Evolutionary conservation across 345 rosid genomes (phyloP).

Genomic region (Euphorbia pulcherrima): DNA sequence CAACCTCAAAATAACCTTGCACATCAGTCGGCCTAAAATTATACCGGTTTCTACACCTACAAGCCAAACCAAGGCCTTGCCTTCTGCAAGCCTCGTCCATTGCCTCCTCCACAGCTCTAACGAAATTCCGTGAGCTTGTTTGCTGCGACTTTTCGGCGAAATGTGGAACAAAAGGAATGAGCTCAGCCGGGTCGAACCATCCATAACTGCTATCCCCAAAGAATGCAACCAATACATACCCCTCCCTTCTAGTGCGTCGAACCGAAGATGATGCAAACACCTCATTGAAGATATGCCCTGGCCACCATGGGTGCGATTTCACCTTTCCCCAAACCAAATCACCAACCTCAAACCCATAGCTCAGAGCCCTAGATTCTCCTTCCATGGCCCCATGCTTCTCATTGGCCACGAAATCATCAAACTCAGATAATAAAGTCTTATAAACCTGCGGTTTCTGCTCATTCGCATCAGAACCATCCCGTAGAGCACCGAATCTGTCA

Average conservation of each 20-base stretch:
- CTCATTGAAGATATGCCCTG: conserved; percentile 94
- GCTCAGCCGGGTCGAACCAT: conserved; percentile 99
- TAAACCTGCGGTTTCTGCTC: conserved; percentile 31
- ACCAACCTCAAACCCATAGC: conserved; percentile 81
- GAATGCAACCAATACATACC: conserved; percentile 86
- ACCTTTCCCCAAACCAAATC: conserved; percentile 99
- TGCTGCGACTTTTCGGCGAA: conserved; percentile 69
- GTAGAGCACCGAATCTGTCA: conserved; percentile 21
- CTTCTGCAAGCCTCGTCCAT: conserved; percentile 80
- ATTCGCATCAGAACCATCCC: conserved; percentile 9
- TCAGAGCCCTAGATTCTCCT: conserved; percentile 66
- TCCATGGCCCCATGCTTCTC: conserved; percentile 49
- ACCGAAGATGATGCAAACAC: conserved; percentile 77
- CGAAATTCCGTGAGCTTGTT: conserved; percentile 58
- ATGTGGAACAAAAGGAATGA: conserved; percentile 68
- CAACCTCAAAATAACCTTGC: conserved; percentile 72
- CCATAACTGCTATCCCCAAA: conserved; percentile 99
- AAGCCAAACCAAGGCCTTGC: conserved; percentile 69
- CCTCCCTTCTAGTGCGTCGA: conserved; percentile 74
- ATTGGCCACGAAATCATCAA: conserved; percentile 85
- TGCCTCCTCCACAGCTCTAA: conserved; percentile 92
- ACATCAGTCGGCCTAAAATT: conserved; percentile 65
- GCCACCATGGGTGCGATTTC: conserved; percentile 99
- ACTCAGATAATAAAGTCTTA: conserved; percentile 70
- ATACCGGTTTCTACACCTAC: conserved; percentile 73